Percentiles rank a stretch among this genome's conserved stretches.
phyloP scores from a whole-genome alignment of 768 basidiomycete species.

The Russula brevipes region DNA sequence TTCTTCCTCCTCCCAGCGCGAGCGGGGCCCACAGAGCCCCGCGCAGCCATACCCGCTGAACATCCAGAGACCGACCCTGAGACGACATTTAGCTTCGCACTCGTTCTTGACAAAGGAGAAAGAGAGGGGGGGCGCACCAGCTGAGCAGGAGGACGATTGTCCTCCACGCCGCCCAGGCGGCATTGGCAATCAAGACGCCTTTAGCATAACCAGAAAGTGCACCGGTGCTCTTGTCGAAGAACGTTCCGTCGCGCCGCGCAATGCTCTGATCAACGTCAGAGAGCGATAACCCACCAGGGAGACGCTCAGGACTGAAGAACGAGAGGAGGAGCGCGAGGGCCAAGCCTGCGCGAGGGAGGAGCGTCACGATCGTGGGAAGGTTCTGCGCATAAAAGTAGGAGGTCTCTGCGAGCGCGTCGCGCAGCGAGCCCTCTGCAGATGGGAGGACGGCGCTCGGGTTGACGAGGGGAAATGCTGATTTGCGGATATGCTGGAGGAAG shows the following conservation, averaged over 20 bases:
- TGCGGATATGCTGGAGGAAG: slow-evolving; percentile 76
- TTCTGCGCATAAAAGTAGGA: slow-evolving; percentile 84
- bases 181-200: slow-evolving; percentile 76
- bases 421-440: slow-evolving; percentile 29
- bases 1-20: slow-evolving; percentile 79
- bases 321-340: slow-evolving; percentile 65
- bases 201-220: slow-evolving; percentile 69
- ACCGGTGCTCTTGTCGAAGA: slow-evolving; percentile 60
- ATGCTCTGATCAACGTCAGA: slow-evolving; percentile 41
- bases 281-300: slow-evolving; percentile 43
- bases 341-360: slow-evolving; percentile 79
- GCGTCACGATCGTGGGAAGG: slow-evolving; percentile 70
- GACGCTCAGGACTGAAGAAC: slow-evolving; percentile 43
- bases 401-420: slow-evolving; percentile 71
- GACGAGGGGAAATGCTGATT: slow-evolving; percentile 55
- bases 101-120: not conserved
- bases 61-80: slow-evolving; percentile 73
- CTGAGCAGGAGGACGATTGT: slow-evolving; percentile 60
- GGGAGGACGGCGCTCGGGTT: slow-evolving; percentile 35
- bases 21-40: slow-evolving; percentile 79
- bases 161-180: slow-evolving; percentile 77
- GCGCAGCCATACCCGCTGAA: slow-evolving; percentile 71
- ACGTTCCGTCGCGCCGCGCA: slow-evolving; percentile 61
- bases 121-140: slow-evolving; percentile 44
- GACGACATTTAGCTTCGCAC: not conserved